Percentiles rank a stretch among this genome's conserved stretches.
These are phyloP conservation scores for Xerocomellus amylosporus DNA, from an alignment of 768 basidiomycete species.

Conservation along the genomic window DNA sequence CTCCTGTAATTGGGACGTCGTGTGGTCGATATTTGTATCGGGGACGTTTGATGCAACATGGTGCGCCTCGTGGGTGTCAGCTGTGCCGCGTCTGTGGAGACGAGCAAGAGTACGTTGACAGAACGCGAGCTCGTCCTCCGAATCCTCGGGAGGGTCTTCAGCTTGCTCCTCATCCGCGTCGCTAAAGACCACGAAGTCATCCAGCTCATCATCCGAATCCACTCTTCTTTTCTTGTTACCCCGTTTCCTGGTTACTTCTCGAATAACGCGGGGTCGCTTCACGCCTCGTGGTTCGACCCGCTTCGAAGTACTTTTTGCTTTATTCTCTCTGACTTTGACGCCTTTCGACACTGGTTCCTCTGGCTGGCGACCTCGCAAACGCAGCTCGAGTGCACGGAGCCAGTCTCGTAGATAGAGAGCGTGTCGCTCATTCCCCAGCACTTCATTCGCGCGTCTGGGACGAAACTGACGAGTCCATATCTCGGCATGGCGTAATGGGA, in stretches of 20 bases:
- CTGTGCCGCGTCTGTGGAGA: conserved; percentile 10
- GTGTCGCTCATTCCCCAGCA: conserved; percentile 73
- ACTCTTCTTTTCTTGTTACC: conserved; percentile 54
- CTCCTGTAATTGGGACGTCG: conserved; percentile 9
- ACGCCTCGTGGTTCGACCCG: conserved; percentile 33
- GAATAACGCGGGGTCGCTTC: conserved; percentile 61
- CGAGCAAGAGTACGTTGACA: conserved; percentile 25
- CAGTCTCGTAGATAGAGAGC: conserved; percentile 75
- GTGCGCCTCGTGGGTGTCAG: not conserved
- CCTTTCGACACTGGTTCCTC: conserved; percentile 1
- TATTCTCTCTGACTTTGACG: conserved; percentile 8
- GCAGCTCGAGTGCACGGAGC: conserved; percentile 68
- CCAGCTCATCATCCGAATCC: conserved; percentile 52
- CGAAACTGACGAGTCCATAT: conserved; percentile 76
- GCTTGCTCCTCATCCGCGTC: conserved; percentile 31
- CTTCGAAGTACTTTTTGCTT: conserved; percentile 26
- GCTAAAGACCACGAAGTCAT: conserved; percentile 55
- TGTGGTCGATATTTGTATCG: conserved; percentile 5
- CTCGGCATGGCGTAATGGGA: conserved; percentile 31
- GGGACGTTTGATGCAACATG: not conserved
- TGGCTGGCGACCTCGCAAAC: conserved; percentile 28
- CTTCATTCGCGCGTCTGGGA: conserved; percentile 67
- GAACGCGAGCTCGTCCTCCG: conserved; percentile 35
- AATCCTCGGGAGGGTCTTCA: conserved; percentile 37
- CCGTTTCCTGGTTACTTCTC: conserved; percentile 46